Evolutionary conservation across 352 stramenopile species (phyloP).

Genomic region (Phytophthora melonis): DNA sequence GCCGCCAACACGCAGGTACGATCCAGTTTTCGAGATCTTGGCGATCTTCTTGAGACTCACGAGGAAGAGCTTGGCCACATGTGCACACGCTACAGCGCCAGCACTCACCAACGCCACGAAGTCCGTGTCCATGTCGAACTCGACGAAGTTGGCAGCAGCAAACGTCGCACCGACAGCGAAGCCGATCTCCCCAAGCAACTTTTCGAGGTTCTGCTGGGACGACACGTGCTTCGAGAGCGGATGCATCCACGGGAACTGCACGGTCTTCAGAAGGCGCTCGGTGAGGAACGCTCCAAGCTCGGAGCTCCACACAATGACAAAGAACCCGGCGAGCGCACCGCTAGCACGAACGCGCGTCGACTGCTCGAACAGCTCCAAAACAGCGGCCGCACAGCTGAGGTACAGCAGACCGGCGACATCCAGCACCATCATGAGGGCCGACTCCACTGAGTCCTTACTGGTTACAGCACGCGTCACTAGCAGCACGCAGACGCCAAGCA

Average conservation of each 20-base stretch:
- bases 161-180: constrained; percentile 51
- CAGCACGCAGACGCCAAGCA: constrained; percentile 51
- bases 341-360: constrained; percentile 34
- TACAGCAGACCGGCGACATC: constrained; percentile 66
- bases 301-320: constrained; percentile 64
- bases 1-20: constrained; percentile 60
- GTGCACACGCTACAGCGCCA: constrained; percentile 49
- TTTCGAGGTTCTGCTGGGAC: constrained; percentile 69
- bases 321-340: constrained; percentile 54
- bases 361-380: constrained; percentile 62
- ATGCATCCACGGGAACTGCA: constrained; percentile 68
- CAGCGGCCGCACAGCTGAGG: constrained; percentile 48
- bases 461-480: constrained; percentile 58
- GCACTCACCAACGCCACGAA: constrained; percentile 45
- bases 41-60: constrained; percentile 72
- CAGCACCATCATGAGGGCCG: constrained; percentile 59
- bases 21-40: constrained; percentile 51
- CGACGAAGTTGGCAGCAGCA: constrained; percentile 38
- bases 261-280: constrained; percentile 52
- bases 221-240: constrained; percentile 58
- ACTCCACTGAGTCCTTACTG: constrained; percentile 75
- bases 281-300: constrained; percentile 66
- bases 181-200: constrained; percentile 54
- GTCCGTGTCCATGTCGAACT: constrained; percentile 45
- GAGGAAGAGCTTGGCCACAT: constrained; percentile 69